phyloP scores from a whole-genome alignment of 768 basidiomycete species.

The Phallus indusiatus region DNA sequence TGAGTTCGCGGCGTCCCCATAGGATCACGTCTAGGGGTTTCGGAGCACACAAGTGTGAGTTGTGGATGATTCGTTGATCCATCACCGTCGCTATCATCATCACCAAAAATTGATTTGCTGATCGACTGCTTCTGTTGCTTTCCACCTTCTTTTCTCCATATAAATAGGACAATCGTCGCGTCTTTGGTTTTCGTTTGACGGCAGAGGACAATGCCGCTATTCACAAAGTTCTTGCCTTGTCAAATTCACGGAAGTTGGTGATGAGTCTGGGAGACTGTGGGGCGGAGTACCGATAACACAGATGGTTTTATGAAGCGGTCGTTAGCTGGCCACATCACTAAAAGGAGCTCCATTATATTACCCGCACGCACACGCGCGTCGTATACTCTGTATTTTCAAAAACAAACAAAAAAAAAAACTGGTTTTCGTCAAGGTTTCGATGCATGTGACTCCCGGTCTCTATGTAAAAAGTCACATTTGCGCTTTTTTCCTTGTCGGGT shows the following conservation, averaged over 20 bases:
- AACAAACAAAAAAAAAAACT: too few relatives aligned
- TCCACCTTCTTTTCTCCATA: background rate
- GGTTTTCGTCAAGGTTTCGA: too few relatives aligned
- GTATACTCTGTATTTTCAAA: too few relatives aligned
- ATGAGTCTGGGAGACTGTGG: slow-evolving; percentile 74
- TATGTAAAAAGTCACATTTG: too few relatives aligned
- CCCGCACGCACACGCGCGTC: too few relatives aligned
- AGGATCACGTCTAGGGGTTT: slow-evolving; percentile 69
- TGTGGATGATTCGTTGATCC: background rate
- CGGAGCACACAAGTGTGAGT: slow-evolving; percentile 47
- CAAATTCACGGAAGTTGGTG: slow-evolving; percentile 55
- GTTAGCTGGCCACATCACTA: too few relatives aligned
- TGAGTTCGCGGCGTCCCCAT: background rate
- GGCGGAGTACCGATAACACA: slow-evolving; percentile 60
- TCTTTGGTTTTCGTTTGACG: slow-evolving; percentile 48
- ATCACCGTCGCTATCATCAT: background rate
- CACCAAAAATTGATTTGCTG: background rate
- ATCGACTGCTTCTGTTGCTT: background rate
- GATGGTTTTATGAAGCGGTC: background rate
- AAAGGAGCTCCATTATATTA: too few relatives aligned
- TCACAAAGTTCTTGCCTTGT: slow-evolving; percentile 49
- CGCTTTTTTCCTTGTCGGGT: too few relatives aligned
- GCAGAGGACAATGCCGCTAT: slow-evolving; percentile 52
- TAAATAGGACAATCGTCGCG: slow-evolving; percentile 46
- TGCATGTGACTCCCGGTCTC: too few relatives aligned